Evolutionary conservation across 139 green algal genomes (phyloP).

Genomic region (Ostreobium quekettii): DNA sequence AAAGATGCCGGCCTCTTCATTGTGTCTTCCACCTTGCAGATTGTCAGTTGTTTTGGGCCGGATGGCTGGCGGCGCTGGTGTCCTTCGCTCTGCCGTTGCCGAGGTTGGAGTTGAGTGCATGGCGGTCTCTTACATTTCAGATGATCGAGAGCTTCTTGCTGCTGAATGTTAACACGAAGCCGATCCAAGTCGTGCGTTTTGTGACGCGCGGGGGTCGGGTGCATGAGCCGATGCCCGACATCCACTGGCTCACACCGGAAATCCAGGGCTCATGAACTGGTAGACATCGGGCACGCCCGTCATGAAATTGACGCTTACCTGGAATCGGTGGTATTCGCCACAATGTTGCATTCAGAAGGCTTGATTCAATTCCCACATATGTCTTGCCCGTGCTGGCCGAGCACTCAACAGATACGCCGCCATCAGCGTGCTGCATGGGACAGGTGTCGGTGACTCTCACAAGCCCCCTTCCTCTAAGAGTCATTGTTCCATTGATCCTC

Average conservation of each 20-base stretch:
- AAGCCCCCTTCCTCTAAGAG: not conserved
- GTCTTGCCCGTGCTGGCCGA: too few relatives aligned
- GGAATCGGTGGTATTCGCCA: constrained; percentile 30
- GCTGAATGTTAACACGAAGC: constrained; percentile 25
- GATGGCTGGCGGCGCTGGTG: constrained; percentile 6
- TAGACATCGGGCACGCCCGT: too few relatives aligned
- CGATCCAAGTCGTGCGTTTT: constrained; percentile 26
- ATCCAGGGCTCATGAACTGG: constrained; percentile 27
- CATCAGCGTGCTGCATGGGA: too few relatives aligned
- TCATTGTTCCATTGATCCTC: too few relatives aligned
- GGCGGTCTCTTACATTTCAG: too few relatives aligned
- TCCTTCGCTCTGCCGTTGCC: constrained; percentile 14
- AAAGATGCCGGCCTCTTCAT: too few relatives aligned
- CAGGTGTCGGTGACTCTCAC: too few relatives aligned
- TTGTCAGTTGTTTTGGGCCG: constrained; percentile 24
- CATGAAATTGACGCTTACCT: constrained; percentile 39
- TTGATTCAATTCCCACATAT: not conserved
- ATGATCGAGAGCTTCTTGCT: too few relatives aligned
- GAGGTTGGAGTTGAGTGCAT: not conserved
- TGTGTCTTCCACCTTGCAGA: constrained; percentile 22
- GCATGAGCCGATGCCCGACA: constrained; percentile 18
- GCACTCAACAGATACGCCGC: too few relatives aligned
- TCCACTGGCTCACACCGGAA: constrained; percentile 38
- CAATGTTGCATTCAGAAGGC: not conserved
- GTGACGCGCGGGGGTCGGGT: constrained; percentile 21